A percentile compares a stretch with the other conserved stretches of the same genome.
phyloP scores from a whole-genome alignment of 495 filamentous ascomycete genomes.

The Penicillium riverlandense region DNA sequence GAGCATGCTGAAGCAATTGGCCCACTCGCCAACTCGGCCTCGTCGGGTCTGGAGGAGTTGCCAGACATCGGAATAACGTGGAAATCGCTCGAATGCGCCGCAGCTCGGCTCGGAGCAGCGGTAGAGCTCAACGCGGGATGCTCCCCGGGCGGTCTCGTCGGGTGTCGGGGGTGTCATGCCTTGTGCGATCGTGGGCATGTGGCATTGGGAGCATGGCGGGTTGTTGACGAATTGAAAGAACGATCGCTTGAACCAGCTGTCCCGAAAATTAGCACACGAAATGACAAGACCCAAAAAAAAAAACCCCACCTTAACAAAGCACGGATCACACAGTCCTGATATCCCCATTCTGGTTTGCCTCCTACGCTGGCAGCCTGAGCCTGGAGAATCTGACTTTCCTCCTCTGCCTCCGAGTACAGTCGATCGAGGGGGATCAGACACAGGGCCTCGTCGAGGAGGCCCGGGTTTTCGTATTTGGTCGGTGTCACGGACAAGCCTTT shows the following conservation, averaged over 20 bases:
- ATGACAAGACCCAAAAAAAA: too few relatives aligned
- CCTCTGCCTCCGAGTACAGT: constrained; percentile 89
- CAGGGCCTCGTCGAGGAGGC: constrained; percentile 88
- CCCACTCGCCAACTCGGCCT: constrained; percentile 92
- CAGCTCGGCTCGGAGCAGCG: constrained; percentile 68
- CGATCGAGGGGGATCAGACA: constrained; percentile 79
- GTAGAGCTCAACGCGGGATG: constrained; percentile 82
- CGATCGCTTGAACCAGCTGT: constrained; percentile 87
- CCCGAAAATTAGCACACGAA: too few relatives aligned
- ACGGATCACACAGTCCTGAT: constrained; percentile 94
- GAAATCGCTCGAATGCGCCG: constrained; percentile 76
- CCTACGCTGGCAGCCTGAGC: constrained; percentile 82
- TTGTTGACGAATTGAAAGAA: constrained; percentile 99
- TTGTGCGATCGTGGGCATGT: constrained; percentile 71
- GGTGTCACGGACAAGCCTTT: constrained; percentile 76
- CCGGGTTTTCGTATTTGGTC: constrained; percentile 93
- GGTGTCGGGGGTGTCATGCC: constrained; percentile 78
- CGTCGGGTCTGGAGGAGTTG: constrained; percentile 75
- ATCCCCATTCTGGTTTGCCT: constrained; percentile 87
- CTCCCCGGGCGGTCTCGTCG: constrained; percentile 83
- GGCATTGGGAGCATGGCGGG: constrained; percentile 72
- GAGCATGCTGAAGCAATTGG: constrained; percentile 98
- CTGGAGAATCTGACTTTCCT: constrained; percentile 78
- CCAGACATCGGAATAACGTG: constrained; percentile 95
- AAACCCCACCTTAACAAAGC: constrained; percentile 64